Evolutionary conservation across 2,329 filamentous ascomycete genomes (phyloP), one percentile per base, ranked within the genome.

Genomic region (Trichoderma sp.): DNA sequence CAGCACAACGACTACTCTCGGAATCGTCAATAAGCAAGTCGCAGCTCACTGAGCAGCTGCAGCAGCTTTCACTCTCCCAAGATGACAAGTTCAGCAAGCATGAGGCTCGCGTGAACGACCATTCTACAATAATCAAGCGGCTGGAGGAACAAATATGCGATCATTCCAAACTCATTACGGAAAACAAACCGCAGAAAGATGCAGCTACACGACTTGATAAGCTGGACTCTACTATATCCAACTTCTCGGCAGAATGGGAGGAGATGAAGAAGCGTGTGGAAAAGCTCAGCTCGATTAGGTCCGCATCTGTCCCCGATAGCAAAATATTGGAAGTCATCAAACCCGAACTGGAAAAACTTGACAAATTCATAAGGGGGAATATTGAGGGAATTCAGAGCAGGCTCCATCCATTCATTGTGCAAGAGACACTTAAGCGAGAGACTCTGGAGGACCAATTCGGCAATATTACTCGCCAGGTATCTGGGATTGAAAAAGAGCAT

Each of bases 361-460:
- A 20, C 5, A 28, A 34, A 17, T 6, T 2, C 26, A 59, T 39
- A 36, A 57, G 13, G 67, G 32, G 9, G 11, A 53, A 13, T 23
- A 53, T 62, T 30, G 13, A 9, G n/a, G 1, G 13, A 20, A 32
- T 50, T 0, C 30, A 20, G 7, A 32, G 26, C 6, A 71, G 64
- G 4, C 57, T 79, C 7, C 73, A 74, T 7, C n/a, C 20, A 5
- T 73, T 76, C 7, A 66, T 80, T 7, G 73, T 78, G 13, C 63
- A 71, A 11, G 78, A 77, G 55, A 74, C 74, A 36, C 8, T 26
- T 3, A 55, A 57, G 32, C 72, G 73, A 32, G 65, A 72, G 20
- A 34, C 69, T 20, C 28, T 75, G 6, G 73, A 76, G 9, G 23
- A 39, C 17, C 63, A 72, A 32, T 53, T 74, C 34, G 71, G 65